Percentiles rank a stretch among this genome's conserved stretches.
Evolutionary conservation across 768 basidiomycete species (phyloP).

Genomic region (Amanita thiersii): DNA sequence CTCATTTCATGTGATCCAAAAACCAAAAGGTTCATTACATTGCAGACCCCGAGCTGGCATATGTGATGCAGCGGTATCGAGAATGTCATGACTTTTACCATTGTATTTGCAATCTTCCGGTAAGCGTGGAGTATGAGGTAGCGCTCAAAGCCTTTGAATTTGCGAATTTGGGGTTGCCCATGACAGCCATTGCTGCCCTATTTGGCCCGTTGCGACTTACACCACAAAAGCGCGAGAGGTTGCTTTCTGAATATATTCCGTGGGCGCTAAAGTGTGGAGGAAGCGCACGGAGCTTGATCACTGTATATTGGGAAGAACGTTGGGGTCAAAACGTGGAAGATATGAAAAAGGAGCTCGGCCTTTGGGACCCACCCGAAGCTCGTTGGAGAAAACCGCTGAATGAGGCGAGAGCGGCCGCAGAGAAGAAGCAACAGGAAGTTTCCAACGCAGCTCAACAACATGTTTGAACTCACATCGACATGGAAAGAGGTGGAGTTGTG

Average conservation of each 20-base stretch:
- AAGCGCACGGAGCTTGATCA: constrained; percentile 67
- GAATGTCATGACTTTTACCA: constrained; percentile 99
- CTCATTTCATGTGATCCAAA: background rate
- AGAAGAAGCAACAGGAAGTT: constrained; percentile 16
- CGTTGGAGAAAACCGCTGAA: constrained; percentile 59
- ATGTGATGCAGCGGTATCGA: constrained; percentile 96
- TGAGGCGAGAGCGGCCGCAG: constrained; percentile 50
- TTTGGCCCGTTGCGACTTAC: constrained; percentile 75
- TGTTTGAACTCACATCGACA: too few relatives aligned
- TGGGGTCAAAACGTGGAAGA: constrained; percentile 83
- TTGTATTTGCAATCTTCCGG: constrained; percentile 80
- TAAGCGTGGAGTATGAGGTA: constrained; percentile 85
- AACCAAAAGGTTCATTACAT: constrained; percentile 80
- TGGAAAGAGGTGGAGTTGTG: too few relatives aligned
- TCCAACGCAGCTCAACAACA: background rate
- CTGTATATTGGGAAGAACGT: constrained; percentile 93
- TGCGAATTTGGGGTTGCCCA: constrained; percentile 83
- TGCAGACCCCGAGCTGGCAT: constrained; percentile 90
- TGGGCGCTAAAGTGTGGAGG: constrained; percentile 89
- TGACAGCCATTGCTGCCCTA: constrained; percentile 71
- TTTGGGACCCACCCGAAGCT: constrained; percentile 75
- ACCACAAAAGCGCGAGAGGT: constrained; percentile 39
- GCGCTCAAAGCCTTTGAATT: constrained; percentile 95
- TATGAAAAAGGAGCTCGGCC: constrained; percentile 77
- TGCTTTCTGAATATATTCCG: constrained; percentile 79